Base-by-base conservation (phyloP, 1,284 basidiomycete genomes). In the Microbotryum violaceum region DNA sequence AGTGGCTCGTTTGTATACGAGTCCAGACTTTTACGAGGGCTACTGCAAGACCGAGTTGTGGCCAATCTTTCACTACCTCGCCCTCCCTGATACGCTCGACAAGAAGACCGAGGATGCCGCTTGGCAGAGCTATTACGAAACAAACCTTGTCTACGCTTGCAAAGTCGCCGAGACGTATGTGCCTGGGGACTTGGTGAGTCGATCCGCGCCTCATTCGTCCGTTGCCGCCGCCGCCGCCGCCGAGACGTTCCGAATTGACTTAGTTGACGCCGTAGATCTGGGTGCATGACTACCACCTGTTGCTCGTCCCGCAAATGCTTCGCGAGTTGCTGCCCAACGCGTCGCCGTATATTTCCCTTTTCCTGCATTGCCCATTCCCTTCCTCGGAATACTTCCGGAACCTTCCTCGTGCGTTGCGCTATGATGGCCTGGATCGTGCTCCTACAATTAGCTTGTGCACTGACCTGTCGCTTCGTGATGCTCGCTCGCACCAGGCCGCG, bases 31-130 rank as follows among this genome's bases (percentile, higher is more conserved):
- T 53, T 72, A 73, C 69, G 76, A 78, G 71, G 93, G 92, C 0
- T 97, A 97, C 78, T 97, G 93, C 83, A 99, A 99, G 62, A 61
- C 62, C 56, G 66, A 49, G 45, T 84, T 99, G 56, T 99, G 94
- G 94, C 96, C 94, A 0, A 80, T 97, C 31, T 96, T 98, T 82
- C 96, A 98, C 79, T 98, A 98, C 75, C 83, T 98, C 61, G 85
- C 97, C 60, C 76, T 64, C 73, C 78, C 53, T 73, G 80, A 60
- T 75, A 77, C 47, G 74, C 77, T 51, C 78, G 79, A 65, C 66
- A 83, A 86, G 9, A 85, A 85, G 16, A 85, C 85, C n/a, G 93
- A 97, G 72, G 79, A 83, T 60, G 79, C 78, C 6, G 82, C 90
- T 71, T 98, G 92, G 81, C 82, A 85, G 20, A 83, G 86, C 49